Percentiles rank a stretch among this genome's conserved stretches.
Conservation (phyloP, 768 basidiomycete species). For the Xerocomellus dryophilus region DNA sequence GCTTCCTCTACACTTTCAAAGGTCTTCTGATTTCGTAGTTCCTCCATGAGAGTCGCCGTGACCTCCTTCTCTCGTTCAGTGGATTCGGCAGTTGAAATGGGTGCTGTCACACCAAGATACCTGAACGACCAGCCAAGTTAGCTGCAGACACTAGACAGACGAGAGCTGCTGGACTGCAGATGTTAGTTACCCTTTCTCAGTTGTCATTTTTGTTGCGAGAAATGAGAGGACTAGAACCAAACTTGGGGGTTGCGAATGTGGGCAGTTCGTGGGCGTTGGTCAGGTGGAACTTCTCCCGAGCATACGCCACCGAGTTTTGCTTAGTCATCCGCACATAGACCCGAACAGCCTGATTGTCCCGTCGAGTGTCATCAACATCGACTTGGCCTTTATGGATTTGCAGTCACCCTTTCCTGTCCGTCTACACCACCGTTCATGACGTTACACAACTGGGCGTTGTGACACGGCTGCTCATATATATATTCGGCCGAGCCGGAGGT, state of each 20-base stretch:
- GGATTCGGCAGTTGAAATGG: conserved; percentile 76
- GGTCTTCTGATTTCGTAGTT: conserved; percentile 78
- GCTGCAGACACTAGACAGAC: background rate
- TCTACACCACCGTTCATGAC: no score
- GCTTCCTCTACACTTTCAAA: conserved; percentile 91
- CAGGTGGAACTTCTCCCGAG: conserved; percentile 13
- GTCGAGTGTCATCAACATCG: no score
- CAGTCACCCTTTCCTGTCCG: no score
- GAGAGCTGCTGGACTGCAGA: conserved; percentile 7
- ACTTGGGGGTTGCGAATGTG: conserved; percentile 10
- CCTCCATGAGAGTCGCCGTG: conserved; percentile 82
- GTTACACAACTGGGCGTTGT: no score
- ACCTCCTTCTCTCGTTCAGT: conserved; percentile 79
- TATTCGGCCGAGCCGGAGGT: no score
- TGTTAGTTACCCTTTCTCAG: conserved; percentile 39
- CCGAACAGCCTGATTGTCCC: no score
- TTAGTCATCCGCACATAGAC: conserved; percentile 21
- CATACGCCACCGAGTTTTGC: conserved; percentile 18
- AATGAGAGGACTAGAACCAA: conserved; percentile 3
- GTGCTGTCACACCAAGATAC: conserved; percentile 80
- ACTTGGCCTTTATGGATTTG: no score
- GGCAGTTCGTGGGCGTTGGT: conserved; percentile 14
- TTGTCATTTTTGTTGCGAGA: conserved; percentile 34
- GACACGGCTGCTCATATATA: no score
- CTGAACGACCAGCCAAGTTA: conserved; percentile 37